Evolutionary conservation across 1,284 basidiomycete genomes (phyloP).

Genomic region (Macrocybe sp.): DNA sequence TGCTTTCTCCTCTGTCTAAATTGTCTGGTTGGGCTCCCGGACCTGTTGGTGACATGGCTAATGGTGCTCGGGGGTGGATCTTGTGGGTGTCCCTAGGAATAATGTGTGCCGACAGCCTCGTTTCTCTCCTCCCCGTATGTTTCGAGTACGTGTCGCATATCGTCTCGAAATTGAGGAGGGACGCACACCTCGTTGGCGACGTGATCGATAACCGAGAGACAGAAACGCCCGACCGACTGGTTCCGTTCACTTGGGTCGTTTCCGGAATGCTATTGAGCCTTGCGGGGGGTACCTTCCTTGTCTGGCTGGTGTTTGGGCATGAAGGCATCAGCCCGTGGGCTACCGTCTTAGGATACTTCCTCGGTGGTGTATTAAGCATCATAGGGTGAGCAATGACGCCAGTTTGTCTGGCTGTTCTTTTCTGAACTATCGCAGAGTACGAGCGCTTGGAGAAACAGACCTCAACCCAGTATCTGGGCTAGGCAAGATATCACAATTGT

Average conservation of each 20-base stretch:
- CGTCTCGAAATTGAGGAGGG: constrained; percentile 20
- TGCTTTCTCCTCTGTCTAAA: constrained; percentile 86
- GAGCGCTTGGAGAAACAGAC: constrained; percentile 91
- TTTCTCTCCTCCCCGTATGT: constrained; percentile 77
- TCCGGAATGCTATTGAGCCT: constrained; percentile 64
- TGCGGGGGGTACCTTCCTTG: constrained; percentile 68
- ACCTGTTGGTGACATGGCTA: constrained; percentile 77
- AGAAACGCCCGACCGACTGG: constrained; percentile 78
- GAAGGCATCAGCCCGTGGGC: constrained; percentile 95
- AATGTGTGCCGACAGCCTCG: constrained; percentile 88
- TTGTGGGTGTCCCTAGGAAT: constrained; percentile 93
- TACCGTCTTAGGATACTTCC: constrained; percentile 76
- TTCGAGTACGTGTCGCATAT: constrained; percentile 46
- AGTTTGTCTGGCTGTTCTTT: constrained; percentile 1
- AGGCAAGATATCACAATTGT: constrained; percentile 91
- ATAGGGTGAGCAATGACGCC: constrained; percentile 55
- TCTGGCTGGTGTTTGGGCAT: constrained; percentile 84
- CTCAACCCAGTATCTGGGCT: constrained; percentile 92
- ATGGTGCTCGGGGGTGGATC: constrained; percentile 89
- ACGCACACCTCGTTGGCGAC: constrained; percentile 15
- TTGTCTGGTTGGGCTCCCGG: constrained; percentile 87
- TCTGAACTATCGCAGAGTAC: constrained; percentile 49
- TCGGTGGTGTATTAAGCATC: constrained; percentile 82
- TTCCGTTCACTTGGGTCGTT: constrained; percentile 77
- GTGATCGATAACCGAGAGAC: constrained; percentile 58